Percentiles rank a stretch among this genome's conserved stretches.
These are phyloP conservation scores for Bombardia bombarda DNA, from an alignment of 495 filamentous ascomycete species.

Conservation along the genomic window DNA sequence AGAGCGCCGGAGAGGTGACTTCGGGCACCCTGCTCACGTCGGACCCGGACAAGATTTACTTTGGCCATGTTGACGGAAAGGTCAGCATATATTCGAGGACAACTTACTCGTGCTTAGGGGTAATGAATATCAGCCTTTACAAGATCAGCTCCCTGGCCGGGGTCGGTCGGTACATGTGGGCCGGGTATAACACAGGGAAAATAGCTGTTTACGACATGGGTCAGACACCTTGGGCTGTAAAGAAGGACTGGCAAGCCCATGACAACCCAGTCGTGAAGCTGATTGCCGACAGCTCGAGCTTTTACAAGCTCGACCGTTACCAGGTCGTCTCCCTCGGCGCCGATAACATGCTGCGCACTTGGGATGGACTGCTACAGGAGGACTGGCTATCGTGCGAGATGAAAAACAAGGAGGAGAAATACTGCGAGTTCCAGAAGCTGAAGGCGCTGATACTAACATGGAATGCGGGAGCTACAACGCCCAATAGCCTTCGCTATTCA, in stretches of 20 bases:
- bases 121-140: slow-evolving; percentile 83
- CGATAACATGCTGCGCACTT: slow-evolving; percentile 76
- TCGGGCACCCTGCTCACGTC: slow-evolving; percentile 67
- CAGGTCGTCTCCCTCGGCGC: slow-evolving; percentile 86
- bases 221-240: slow-evolving; percentile 74
- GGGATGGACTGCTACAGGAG: slow-evolving; percentile 90
- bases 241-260: slow-evolving; percentile 93
- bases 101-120: slow-evolving; percentile 63
- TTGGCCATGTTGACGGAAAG: slow-evolving; percentile 91
- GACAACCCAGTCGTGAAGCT: slow-evolving; percentile 71
- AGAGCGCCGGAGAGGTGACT: slow-evolving; percentile 74
- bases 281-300: slow-evolving; percentile 68
- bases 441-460: slow-evolving; percentile 77
- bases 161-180: slow-evolving; percentile 82
- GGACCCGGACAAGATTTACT: slow-evolving; percentile 74
- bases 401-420: slow-evolving; percentile 72
- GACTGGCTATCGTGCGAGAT: slow-evolving; percentile 90
- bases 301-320: slow-evolving; percentile 76
- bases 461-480: slow-evolving; percentile 92
- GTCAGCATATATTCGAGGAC: slow-evolving; percentile 78
- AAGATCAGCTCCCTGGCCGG: slow-evolving; percentile 87
- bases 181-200: slow-evolving; percentile 92
- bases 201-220: slow-evolving; percentile 85
- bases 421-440: slow-evolving; percentile 76
- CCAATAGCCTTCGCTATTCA: slow-evolving; percentile 64